Evolutionary conservation across 768 basidiomycete genomes (phyloP), one percentile per base, ranked within the genome.

Genomic region (Pleurotus tuber-regium): DNA sequence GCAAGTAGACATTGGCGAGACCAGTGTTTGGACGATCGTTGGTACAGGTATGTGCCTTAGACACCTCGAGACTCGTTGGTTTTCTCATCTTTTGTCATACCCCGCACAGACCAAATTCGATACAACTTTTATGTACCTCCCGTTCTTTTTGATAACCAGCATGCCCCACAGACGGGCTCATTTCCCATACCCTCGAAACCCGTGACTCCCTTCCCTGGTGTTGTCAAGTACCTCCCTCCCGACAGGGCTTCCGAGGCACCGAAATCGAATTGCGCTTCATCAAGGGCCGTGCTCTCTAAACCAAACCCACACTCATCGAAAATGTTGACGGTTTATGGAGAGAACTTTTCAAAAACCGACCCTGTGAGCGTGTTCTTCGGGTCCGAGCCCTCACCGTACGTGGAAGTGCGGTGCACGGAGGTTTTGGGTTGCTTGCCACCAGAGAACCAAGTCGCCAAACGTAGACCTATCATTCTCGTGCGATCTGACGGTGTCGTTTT

Each of bases 101-200:
- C 49, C 28, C 30, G 41, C 54, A 51, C 70, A 86, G 92, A 95
- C 63, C 89, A 93, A 80, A 81, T 92, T 48, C 86, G 92, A 55
- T 93, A 94, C 71, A 92, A 94, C 68, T 95, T 94, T 69, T 94
- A 92, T 63, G 86, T 94, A 10, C 92, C 92, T 26, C 89, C 89
- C 1, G 79, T 86, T 21, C 74, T 93, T 38, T 90, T 88, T 63
- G 89, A 92, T 71, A 83, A 83, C 59, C 88, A 87, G 65, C 83
- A 83, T 55, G 78, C 82, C n/a, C 73, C 82, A 16, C 83, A 82
- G 60, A 83, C 76, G 6, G 78, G 82, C 4, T 85, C 87, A 18
- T 91, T 86, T 77, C 87, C 88, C 26, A 80, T 87, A 51, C 87
- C 89, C 14, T 81, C 83, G 28, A 90, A 89, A 62, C 87, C 88